Percentiles rank a stretch among this genome's conserved stretches.
Conservation (phyloP, 108 stramenopile genomes). For the Cyclostephanos tholiformis region DNA sequence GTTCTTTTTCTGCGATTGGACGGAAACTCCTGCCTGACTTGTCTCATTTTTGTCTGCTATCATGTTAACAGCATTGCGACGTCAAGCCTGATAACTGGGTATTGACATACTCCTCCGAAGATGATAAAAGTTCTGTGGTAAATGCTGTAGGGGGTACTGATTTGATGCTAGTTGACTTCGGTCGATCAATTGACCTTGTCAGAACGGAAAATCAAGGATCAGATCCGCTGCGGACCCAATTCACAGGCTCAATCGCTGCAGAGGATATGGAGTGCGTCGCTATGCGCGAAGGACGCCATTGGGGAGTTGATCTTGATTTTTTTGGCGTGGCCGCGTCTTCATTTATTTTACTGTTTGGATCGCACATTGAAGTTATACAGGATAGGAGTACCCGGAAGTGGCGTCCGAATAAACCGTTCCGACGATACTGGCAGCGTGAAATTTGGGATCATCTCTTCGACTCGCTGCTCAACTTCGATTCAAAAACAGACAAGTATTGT, state of each 20-base stretch:
- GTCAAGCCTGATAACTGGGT: constrained; percentile 89
- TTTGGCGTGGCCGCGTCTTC: constrained; percentile 71
- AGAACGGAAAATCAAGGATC: constrained; percentile 17
- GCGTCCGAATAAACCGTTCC: constrained; percentile 51
- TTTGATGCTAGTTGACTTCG: constrained; percentile 84
- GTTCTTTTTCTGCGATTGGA: constrained; percentile 19
- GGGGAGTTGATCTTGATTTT: constrained; percentile 81
- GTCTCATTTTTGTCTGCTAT: not conserved
- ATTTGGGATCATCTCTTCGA: constrained; percentile 72
- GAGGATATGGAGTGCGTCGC: constrained; percentile 74
- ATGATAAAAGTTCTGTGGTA: constrained; percentile 20
- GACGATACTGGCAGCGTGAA: constrained; percentile 71
- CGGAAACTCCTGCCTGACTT: not conserved
- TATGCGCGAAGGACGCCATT: constrained; percentile 67
- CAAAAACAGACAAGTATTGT: constrained; percentile 15
- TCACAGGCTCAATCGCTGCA: constrained; percentile 55
- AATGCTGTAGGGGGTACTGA: constrained; percentile 52
- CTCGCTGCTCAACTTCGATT: constrained; percentile 66
- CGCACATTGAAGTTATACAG: constrained; percentile 59
- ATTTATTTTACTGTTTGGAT: constrained; percentile 70
- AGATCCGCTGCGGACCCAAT: constrained; percentile 46
- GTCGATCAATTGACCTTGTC: constrained; percentile 68
- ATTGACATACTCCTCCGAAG: constrained; percentile 43
- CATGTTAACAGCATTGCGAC: constrained; percentile 66
- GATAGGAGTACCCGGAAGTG: constrained; percentile 49